Percentiles rank a stretch among this genome's conserved stretches.
These are phyloP conservation scores for Jatropha podagrica DNA, from an alignment of 441 rosid genomes.

Conservation along the genomic window DNA sequence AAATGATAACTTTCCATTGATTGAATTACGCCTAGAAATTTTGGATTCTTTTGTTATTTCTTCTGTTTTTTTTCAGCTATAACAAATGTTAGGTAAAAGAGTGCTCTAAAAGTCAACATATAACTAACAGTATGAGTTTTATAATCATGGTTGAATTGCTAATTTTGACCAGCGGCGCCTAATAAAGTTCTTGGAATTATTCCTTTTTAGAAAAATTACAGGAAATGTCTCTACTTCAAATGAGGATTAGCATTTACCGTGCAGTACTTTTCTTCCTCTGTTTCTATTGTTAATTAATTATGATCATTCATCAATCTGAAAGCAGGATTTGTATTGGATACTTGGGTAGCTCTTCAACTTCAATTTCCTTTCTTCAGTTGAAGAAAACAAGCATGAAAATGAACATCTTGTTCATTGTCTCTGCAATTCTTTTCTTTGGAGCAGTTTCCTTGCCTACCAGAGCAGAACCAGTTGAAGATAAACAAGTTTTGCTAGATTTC, in stretches of 20 bases:
- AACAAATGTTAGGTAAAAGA: constrained; percentile 26
- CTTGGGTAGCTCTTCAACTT: constrained; percentile 3
- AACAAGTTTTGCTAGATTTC: constrained; percentile 70
- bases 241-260: constrained; percentile 3
- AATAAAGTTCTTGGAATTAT: constrained; percentile 14
- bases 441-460: constrained; percentile 33
- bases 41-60: not conserved
- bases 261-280: not conserved
- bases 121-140: constrained; percentile 37
- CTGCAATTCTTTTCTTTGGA: constrained; percentile 33
- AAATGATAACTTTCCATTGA: not conserved
- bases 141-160: constrained; percentile 29
- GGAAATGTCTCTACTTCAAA: constrained; percentile 16
- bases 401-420: constrained; percentile 39
- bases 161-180: constrained; percentile 32
- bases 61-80: constrained; percentile 28
- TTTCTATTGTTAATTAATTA: constrained; percentile 10
- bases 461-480: constrained; percentile 63
- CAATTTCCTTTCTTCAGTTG: constrained; percentile 6
- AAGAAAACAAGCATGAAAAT: constrained; percentile 30
- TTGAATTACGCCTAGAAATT: not conserved
- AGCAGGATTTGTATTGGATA: constrained; percentile 19
- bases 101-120: constrained; percentile 47
- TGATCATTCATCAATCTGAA: constrained; percentile 6
- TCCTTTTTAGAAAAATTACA: not conserved